A percentile compares a stretch with the other conserved stretches of the same genome.
Evolutionary conservation across 257 asterid genomes (phyloP).

Genomic region (Gentiana dahurica): DNA sequence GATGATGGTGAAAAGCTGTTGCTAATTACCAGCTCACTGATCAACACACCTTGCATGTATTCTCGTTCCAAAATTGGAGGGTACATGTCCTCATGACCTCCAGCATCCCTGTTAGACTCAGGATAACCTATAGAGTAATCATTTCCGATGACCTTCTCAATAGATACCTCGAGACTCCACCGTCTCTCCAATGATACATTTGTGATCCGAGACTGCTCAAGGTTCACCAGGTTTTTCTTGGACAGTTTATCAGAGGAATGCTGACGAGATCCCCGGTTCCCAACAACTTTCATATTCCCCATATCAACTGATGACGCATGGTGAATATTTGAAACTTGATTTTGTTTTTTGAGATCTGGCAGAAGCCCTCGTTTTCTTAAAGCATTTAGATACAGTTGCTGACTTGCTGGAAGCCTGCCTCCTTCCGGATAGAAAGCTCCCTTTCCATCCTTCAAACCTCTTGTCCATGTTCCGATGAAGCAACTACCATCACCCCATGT

Average conservation of each 20-base stretch:
- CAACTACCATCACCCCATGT: constrained; percentile 77
- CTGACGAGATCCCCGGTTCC: constrained; percentile 31
- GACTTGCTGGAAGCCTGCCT: constrained; percentile 49
- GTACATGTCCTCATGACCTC: constrained; percentile 32
- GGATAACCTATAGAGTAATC: constrained; percentile 32
- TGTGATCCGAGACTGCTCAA: constrained; percentile 44
- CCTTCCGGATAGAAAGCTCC: constrained; percentile 86
- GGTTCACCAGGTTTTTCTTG: constrained; percentile 36
- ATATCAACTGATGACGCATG: constrained; percentile 34
- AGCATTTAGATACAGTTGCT: constrained; percentile 65
- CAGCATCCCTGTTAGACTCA: constrained; percentile 28
- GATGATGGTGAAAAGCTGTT: constrained; percentile 65
- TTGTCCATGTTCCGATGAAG: constrained; percentile 83
- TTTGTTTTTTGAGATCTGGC: constrained; percentile 66
- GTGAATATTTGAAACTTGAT: constrained; percentile 67
- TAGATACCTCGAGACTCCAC: constrained; percentile 87
- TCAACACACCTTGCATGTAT: constrained; percentile 91
- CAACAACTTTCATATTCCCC: constrained; percentile 14
- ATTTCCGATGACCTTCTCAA: constrained; percentile 72
- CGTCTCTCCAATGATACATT: constrained; percentile 64
- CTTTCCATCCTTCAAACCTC: constrained; percentile 84
- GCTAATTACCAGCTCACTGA: constrained; percentile 66
- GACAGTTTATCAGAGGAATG: constrained; percentile 35
- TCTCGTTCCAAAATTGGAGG: constrained; percentile 76
- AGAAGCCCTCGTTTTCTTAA: constrained; percentile 73